Base-by-base conservation (phyloP, 208 protist species). In the Histomonas meleagridis region DNA sequence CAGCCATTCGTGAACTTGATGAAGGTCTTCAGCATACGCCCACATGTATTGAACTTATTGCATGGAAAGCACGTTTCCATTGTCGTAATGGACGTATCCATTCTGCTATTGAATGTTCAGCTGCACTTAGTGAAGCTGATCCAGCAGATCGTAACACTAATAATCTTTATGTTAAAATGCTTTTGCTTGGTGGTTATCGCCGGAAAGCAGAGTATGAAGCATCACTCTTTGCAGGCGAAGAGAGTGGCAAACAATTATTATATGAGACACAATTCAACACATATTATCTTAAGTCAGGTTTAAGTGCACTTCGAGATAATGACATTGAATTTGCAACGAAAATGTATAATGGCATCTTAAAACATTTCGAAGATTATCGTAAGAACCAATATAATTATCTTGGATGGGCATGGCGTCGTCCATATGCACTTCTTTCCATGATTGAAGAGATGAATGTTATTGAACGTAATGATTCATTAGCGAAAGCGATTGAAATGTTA, bases 201-300 rank as follows among this genome's bases (percentile, higher is more conserved):
- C 51, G 32, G 32, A 28, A 51, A 28, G 40, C 76, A 18, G 10
- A 55, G 28, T 12, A 51, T 0, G 26, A 51, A 55, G 76, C 76
- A 23, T 18, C 26, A 38, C 0, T 55, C 18, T 86, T 86, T 46
- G 40, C 76, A 23, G 76, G 76, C 12, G 38, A 43, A 51, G 76
- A 86, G 35, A 38, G 26, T 18, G 76, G 76, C 26, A 48, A 49
- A 28, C 26, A 40, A 55, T 21, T 86, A 0, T 0, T 86, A 32
- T 86, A 35, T 10, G 76, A 86, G 40, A 86, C 76, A 55, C 76
- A 86, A 49, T 86, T 86, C 76, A 57, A 35, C 16, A 86, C 26
- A 5, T 86, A 86, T 16, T 86, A 86, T 49, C 46, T 86, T 26
- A 5, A 48, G 1, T 43, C 76, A 10, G 76, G 76, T 38, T 38